Conservation (phyloP, 495 filamentous ascomycete species). For the Xylaria scruposa region DNA sequence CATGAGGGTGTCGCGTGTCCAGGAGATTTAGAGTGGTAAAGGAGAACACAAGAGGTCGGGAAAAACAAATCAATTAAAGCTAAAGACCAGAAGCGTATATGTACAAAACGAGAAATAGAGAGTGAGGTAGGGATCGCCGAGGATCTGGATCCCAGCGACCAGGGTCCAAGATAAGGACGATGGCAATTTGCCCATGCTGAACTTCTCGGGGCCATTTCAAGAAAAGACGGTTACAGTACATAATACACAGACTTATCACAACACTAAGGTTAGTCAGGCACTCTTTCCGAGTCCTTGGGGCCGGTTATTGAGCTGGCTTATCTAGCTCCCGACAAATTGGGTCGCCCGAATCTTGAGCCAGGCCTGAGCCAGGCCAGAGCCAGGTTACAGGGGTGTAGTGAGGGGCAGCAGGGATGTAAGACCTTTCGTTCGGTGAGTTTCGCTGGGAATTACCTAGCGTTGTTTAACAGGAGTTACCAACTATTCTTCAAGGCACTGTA, state of each 20-base stretch:
- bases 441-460: constrained; percentile 10
- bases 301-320: not conserved
- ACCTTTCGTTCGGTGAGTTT: constrained; percentile 1
- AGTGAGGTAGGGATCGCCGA: constrained; percentile 17
- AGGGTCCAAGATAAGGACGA: constrained; percentile 10
- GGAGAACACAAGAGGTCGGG: not conserved
- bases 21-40: not conserved
- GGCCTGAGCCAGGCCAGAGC: not conserved
- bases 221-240: not conserved
- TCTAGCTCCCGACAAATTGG: constrained; percentile 22
- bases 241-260: not conserved
- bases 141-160: constrained; percentile 12
- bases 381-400: not conserved
- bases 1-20: constrained; percentile 10
- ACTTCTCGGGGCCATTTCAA: not conserved
- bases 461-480: not conserved
- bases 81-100: not conserved
- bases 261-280: not conserved
- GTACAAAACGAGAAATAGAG: constrained; percentile 1
- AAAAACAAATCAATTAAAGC: not conserved
- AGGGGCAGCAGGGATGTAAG: constrained; percentile 3
- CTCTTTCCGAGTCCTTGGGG: not conserved
- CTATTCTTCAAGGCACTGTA: not conserved
- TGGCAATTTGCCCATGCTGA: constrained; percentile 4
- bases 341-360: not conserved